Base-by-base conservation (phyloP, 768 basidiomycete genomes). In the Pulveroboletus sp. region DNA sequence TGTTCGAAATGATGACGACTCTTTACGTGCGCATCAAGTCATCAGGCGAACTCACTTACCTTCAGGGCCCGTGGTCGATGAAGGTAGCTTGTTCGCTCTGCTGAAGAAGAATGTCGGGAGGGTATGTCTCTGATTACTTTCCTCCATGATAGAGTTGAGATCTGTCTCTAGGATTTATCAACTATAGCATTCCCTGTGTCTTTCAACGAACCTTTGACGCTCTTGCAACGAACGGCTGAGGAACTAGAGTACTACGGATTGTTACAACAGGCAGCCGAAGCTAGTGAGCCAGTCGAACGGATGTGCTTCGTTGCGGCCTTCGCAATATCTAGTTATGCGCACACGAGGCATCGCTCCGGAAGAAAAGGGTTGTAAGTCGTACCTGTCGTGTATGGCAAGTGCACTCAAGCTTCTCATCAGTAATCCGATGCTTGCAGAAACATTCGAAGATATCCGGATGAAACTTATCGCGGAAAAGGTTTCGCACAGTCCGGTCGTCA, bases 101-200 rank as follows among this genome's bases (percentile, higher is more conserved):
- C 69, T 93, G 40, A 90, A 90, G 71, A 92, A 90, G 71, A 93
- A 89, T 59, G 84, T 93, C 41, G 90, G 90, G 46, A 92, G 91
- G 75, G 90, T 89, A 45, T 17, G 65, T 49, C 14, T 30, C 11
- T 49, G 47, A 18, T 24, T 46, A 32, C 28, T 45, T 47, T 26
- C 32, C 11, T 21, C 49, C 6, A 21, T 39, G 37, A 40, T 41
- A 11, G 21, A 18, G 15, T 38, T 31, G 5, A 41, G 30, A 51
- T 54, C 10, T 43, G 9, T 33, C 37, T 38, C 8, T 49, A 92
- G 89, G 90, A 93, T 65, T 71, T 92, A 8, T 85, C 89, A 12
- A 84, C 85, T 31, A 85, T 93, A 27, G 75, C 86, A 2, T 81
- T 93, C 51, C 91, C 91, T n/a, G 88, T 93, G 3, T 80, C 85